phyloP scores from a whole-genome alignment of 495 filamentous ascomycete species.

The Penicillium nucicola region DNA sequence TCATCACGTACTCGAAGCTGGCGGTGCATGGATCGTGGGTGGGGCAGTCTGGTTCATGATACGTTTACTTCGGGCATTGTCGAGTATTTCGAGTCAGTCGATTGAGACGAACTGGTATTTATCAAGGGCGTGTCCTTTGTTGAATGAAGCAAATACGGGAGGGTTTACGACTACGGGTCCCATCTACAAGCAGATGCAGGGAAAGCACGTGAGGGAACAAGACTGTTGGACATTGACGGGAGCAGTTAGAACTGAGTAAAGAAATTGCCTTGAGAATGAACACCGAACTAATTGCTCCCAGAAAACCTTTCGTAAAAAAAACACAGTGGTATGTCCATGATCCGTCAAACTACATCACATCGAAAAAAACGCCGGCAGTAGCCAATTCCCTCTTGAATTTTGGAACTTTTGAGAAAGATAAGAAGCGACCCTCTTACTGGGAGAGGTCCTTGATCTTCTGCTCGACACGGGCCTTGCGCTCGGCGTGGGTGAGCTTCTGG shows the following conservation, averaged over 20 bases:
- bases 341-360: constrained; percentile 28
- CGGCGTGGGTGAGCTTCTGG: constrained; percentile 70
- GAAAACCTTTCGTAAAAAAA: constrained; percentile 19
- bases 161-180: constrained; percentile 5
- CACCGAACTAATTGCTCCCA: constrained; percentile 33
- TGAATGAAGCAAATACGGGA: background rate
- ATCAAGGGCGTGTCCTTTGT: background rate
- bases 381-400: constrained; percentile 26
- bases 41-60: background rate
- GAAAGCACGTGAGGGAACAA: constrained; percentile 29
- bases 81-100: background rate
- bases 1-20: constrained; percentile 1
- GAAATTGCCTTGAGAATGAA: constrained; percentile 31
- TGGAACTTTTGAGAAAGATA: constrained; percentile 20
- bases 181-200: constrained; percentile 14
- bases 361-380: constrained; percentile 26
- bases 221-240: constrained; percentile 29
- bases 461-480: constrained; percentile 79
- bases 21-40: constrained; percentile 1
- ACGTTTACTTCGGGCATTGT: background rate
- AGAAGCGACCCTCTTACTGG: constrained; percentile 31
- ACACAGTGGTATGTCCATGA: constrained; percentile 31
- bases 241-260: constrained; percentile 32
- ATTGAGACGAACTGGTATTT: too few relatives aligned
- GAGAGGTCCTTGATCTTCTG: constrained; percentile 73